These are phyloP conservation scores for Micromonas pusilla DNA, from an alignment of 139 green algal genomes.

Conservation along the genomic window DNA sequence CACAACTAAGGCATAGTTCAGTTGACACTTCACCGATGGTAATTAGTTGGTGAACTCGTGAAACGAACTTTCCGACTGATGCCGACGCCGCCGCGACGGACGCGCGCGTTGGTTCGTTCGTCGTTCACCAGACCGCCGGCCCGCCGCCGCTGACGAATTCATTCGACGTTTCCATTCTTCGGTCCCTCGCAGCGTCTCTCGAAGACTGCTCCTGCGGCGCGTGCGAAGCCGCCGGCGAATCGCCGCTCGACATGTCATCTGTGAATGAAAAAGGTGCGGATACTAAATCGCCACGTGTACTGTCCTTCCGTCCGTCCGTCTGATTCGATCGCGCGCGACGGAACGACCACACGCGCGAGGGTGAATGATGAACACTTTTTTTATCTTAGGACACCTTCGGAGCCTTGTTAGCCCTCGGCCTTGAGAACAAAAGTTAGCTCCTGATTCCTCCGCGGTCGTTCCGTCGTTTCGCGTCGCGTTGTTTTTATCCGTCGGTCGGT, in stretches of 20 bases:
- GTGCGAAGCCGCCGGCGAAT: no score
- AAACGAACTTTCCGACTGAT: neutral
- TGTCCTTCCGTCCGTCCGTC: no score
- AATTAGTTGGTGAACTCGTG: neutral
- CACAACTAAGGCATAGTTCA: slow-evolving; percentile 24
- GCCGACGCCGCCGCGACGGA: neutral
- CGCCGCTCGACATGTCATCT: no score
- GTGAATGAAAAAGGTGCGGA: no score
- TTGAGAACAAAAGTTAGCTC: slow-evolving; percentile 17
- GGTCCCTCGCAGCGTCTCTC: neutral
- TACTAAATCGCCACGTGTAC: no score
- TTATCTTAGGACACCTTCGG: slow-evolving; percentile 29
- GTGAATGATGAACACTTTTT: slow-evolving; percentile 12
- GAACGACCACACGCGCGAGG: no score
- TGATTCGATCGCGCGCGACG: no score
- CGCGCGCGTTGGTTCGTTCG: neutral
- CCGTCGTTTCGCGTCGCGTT: neutral
- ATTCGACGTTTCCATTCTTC: neutral
- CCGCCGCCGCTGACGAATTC: neutral
- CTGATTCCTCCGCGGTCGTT: neutral
- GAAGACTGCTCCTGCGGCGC: no score
- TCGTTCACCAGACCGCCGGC: neutral
- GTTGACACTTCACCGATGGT: slow-evolving; percentile 1
- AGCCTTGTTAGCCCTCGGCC: slow-evolving; percentile 4
- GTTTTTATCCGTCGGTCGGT: neutral